Percentiles rank a stretch among this genome's conserved stretches.
Evolutionary conservation across 75 land plant species (phyloP).

Genomic region (Picea sitchensis): DNA sequence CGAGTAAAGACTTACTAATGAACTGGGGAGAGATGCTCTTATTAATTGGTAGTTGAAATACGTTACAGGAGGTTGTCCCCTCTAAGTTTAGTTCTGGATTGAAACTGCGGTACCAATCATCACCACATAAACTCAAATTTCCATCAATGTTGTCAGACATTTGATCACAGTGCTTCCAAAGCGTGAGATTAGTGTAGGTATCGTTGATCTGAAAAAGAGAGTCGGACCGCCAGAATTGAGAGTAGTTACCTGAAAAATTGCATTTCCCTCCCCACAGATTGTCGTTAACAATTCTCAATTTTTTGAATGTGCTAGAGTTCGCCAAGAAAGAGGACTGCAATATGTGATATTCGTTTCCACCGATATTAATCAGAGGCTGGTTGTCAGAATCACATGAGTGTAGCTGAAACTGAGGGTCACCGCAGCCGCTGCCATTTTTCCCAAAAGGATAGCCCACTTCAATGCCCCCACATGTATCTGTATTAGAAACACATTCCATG

Average conservation of each 20-base stretch:
- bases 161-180: neutral
- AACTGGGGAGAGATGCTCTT: too few species aligned
- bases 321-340: neutral
- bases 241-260: neutral
- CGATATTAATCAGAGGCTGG: neutral
- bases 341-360: neutral
- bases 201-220: neutral
- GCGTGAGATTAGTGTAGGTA: neutral
- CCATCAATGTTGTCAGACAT: too few species aligned
- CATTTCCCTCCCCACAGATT: neutral
- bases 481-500: neutral
- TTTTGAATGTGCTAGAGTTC: neutral
- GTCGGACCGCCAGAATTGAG: neutral
- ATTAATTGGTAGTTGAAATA: neutral
- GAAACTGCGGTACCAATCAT: neutral
- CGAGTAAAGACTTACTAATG: too few species aligned
- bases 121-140: neutral
- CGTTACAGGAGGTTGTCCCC: too few species aligned
- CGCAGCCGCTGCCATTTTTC: neutral
- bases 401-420: neutral
- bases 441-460: neutral
- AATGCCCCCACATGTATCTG: neutral
- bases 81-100: neutral
- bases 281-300: neutral
- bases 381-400: neutral